Base-by-base conservation (phyloP, 371 early-diverging fungal genomes). In the Funneliformis caledonium region DNA sequence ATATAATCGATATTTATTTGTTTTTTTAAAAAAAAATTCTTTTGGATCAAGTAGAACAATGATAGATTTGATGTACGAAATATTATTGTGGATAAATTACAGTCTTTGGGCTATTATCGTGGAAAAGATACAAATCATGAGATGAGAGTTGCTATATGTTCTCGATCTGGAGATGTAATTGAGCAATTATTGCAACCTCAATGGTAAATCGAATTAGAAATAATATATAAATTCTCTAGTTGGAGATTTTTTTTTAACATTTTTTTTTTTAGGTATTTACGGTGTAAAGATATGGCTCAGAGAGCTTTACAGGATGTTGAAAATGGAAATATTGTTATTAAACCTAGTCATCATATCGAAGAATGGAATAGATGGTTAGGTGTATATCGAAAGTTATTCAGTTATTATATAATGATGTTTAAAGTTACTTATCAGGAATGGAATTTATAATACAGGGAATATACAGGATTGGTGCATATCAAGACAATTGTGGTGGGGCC, bases 401-500 rank as follows among this genome's bases (percentile, higher is more conserved):
- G 6, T 4, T 33, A 48, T 68, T 64, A 68, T 37, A 37, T 37
- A 37, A 37, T 37, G 3, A 37, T 37, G 37, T 62, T 69, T 11
- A 43, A 70, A 19, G 14, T 52, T 45, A 3, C 12, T 68, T n/a
- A 74, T 69, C 42, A 50, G 43, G 8, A 48, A 37, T 42, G 5
- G 62, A 73, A 81, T 60, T 74, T 65, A 52, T 42, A 74, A 79
- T 22, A 80, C 78, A 86, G 94, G 94, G 76, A 96, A 95, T 82
- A 95, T 95, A 68, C 94, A 97, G 83, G 99, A 99, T 86, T 99
- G 99, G 99, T 99, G 98, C 81, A 93, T 98, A 50, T 98, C 98
- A 11, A 91, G 99, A 67, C 99, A 99, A 86, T 86, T 99, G 68
- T 99, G 99, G 99, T 99, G 99, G 99, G 99, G 99, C 19, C 99